Conservation (phyloP, 768 basidiomycete species). For the Suillus ampliporus region DNA sequence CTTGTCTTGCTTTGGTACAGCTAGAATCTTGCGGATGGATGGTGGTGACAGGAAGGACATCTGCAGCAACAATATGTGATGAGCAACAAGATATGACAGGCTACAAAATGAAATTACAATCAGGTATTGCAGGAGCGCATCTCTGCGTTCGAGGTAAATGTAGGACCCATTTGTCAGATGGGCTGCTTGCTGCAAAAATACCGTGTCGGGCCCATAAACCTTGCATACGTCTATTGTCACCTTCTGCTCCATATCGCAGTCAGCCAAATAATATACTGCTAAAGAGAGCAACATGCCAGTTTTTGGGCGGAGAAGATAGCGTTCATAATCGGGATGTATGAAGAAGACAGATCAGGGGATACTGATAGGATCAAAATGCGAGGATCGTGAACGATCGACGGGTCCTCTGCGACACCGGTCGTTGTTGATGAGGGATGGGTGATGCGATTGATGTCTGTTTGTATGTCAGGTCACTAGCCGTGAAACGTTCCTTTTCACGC, state of each 20-base stretch:
- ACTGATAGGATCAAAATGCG: conserved; percentile 85
- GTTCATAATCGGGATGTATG: conserved; percentile 99
- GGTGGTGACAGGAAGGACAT: conserved; percentile 82
- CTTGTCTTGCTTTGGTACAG: conserved; percentile 91
- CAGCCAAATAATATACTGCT: neutral
- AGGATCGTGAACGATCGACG: conserved; percentile 49
- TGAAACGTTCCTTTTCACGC: conserved; percentile 24
- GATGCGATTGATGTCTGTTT: conserved; percentile 70
- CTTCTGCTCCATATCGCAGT: conserved; percentile 59
- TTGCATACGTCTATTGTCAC: conserved; percentile 97
- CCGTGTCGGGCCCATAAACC: conserved; percentile 84
- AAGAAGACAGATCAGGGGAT: conserved; percentile 85
- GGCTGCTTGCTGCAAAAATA: conserved; percentile 96
- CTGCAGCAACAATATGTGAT: conserved; percentile 46
- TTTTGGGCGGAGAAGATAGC: conserved; percentile 99
- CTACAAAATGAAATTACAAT: conserved; percentile 52
- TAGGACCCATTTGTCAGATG: conserved; percentile 96
- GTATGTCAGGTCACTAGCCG: conserved; percentile 38
- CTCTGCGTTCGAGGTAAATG: conserved; percentile 78
- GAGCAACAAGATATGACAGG: conserved; percentile 6
- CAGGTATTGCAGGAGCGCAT: conserved; percentile 91
- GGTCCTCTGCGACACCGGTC: conserved; percentile 35
- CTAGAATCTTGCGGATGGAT: conserved; percentile 74
- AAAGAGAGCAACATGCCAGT: conserved; percentile 57
- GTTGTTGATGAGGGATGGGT: conserved; percentile 40